Base-by-base conservation (phyloP, 2,329 filamentous ascomycete species). In the Pestalotiopsis sp. region DNA sequence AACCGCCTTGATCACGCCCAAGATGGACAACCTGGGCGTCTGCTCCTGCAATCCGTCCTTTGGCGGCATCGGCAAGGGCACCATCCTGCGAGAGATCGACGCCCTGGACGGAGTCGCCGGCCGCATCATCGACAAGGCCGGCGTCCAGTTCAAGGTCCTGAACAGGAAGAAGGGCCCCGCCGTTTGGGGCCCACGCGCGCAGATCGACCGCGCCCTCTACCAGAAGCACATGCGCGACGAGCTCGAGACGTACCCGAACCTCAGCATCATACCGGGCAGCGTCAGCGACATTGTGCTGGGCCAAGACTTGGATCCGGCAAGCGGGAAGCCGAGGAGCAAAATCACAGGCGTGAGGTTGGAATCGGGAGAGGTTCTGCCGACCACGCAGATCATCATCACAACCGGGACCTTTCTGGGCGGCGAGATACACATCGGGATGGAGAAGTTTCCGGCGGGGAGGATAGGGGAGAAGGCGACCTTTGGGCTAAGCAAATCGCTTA, bases 21-120 rank as follows among this genome's bases (percentile, higher is more conserved):
- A 92, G 69, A 80, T 93, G 68, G 91, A 94, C 68, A 97, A 98
- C 74, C 89, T 98, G 22, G 95, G 95, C 66, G 93, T 96, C 38
- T 98, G 95, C 82, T 98, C 94, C 44, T 98, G 95, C 82, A 98
- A 98, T 78, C 95, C 95, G 1, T 97, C 94, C 71, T 97, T 99
- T 76, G 96, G 96, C 52, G 96, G 96, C n/a, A 98, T 99, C 73
- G 96, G 96, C 58, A 99, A 99, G 78, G 96, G 96, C 17, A 98
- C 93, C 10, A 98, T 99, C 84, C 84, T 99, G 64, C 91, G 95
- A 56, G 96, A 99, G 80, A 91, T 99, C 39, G 96, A 99, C 82
- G 96, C 96, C 0, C 85, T 99, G 68, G 96, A 98, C 76, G 96
- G 96, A 0, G 83, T 99, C 22, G 91, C 94, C 0, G 94, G 94